Conservation (phyloP, 306 rosid genomes). For the Heteromeles arbutifolia region DNA sequence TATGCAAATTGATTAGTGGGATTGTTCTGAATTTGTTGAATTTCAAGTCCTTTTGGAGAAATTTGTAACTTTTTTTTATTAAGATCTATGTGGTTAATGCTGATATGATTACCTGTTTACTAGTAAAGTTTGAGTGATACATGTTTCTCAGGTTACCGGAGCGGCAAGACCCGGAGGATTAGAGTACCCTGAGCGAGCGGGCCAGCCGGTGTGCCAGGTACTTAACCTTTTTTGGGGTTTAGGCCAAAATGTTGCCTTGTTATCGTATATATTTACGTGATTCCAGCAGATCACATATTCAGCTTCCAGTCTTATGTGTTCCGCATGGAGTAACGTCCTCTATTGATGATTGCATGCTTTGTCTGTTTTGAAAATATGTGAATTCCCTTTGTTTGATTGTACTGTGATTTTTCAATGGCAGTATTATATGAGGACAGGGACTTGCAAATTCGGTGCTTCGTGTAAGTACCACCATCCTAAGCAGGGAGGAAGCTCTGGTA, state of each 20-base stretch:
- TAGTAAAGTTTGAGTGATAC: slow-evolving; percentile 23
- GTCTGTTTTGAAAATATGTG: slow-evolving; percentile 10
- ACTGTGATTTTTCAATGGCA: slow-evolving; percentile 33
- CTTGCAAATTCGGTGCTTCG: slow-evolving; percentile 77
- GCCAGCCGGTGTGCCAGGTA: slow-evolving; percentile 97
- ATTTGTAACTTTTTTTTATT: background rate
- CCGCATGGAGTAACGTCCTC: slow-evolving; percentile 17
- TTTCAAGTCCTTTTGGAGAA: slow-evolving; percentile 6
- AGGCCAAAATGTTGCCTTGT: slow-evolving; percentile 2
- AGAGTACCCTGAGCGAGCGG: slow-evolving; percentile 82
- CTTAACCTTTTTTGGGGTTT: slow-evolving; percentile 22
- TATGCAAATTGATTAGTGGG: slow-evolving; percentile 3
- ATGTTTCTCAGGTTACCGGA: slow-evolving; percentile 64
- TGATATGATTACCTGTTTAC: background rate
- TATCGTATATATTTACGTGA: background rate
- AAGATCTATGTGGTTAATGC: slow-evolving; percentile 29
- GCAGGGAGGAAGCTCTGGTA: slow-evolving; percentile 49
- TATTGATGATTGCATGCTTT: slow-evolving; percentile 10
- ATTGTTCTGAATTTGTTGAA: slow-evolving; percentile 9
- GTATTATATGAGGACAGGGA: slow-evolving; percentile 77
- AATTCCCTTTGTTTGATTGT: slow-evolving; percentile 21
- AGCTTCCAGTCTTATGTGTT: slow-evolving; percentile 12
- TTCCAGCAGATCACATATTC: slow-evolving; percentile 6
- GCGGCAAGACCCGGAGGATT: slow-evolving; percentile 61
- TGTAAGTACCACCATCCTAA: slow-evolving; percentile 94